These are phyloP conservation scores for Rhodamnia argentea DNA, from an alignment of 345 rosid genomes.

Conservation along the genomic window DNA sequence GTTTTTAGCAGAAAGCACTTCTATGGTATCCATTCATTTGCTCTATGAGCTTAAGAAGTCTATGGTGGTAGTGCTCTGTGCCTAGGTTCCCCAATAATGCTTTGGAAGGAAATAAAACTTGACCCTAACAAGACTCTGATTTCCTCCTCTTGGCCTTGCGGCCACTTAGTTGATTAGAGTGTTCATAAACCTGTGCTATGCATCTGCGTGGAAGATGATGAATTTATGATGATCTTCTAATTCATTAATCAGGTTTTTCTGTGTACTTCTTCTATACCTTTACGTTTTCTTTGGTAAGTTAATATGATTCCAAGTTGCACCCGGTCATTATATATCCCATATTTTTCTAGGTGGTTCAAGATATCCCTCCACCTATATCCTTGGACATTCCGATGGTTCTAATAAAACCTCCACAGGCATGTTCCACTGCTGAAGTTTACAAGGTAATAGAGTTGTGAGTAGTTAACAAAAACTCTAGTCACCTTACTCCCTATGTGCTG, in stretches of 20 bases:
- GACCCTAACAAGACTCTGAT: background rate
- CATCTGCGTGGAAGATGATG: background rate
- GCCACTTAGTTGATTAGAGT: background rate
- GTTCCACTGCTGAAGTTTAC: constrained; percentile 93
- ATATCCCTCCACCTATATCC: constrained; percentile 69
- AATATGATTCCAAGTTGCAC: background rate
- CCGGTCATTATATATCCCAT: constrained; percentile 1
- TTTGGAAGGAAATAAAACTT: background rate
- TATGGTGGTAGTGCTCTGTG: background rate
- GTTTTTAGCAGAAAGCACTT: background rate
- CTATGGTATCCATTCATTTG: background rate
- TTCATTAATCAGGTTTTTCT: background rate
- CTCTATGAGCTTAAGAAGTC: background rate
- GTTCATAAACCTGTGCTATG: background rate
- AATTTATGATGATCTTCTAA: background rate
- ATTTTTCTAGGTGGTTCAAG: constrained; percentile 60
- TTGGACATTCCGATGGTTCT: constrained; percentile 73
- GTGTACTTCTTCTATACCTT: background rate
- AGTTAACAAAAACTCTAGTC: background rate
- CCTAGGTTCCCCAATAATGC: background rate
- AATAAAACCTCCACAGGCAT: constrained; percentile 80
- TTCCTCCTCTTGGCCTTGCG: background rate
- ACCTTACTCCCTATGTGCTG: background rate
- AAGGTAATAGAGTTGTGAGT: constrained; percentile 34
- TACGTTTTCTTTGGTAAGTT: background rate